Evolutionary conservation across 306 rosid genomes (phyloP), one percentile per base, ranked within the genome.

Genomic region (Lablab purpureus): DNA sequence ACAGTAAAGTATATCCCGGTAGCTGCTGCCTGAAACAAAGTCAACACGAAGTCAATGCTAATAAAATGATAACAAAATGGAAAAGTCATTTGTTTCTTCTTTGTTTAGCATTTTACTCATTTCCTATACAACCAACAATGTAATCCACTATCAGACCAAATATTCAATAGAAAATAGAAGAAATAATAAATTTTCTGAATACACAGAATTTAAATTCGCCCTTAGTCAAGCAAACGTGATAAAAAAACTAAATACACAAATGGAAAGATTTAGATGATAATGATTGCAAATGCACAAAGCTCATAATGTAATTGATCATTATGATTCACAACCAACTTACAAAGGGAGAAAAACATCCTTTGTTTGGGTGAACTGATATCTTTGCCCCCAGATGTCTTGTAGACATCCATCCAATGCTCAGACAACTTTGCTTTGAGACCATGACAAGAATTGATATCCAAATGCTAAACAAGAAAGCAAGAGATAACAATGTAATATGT

Each of bases 351-450:
- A 87, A 94, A 92, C 7, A 63, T 79, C 82, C 83, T 77, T 51
- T 91, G 93, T 67, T 79, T 88, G 36, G 95, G 84, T 12, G 90
- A 89, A 83, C 89, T 78, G 66, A 89, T 84, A 84, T 89, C 90
- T 45, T 76, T 82, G 81, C 91, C 84, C 40, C 92, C 95, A 77
- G 99, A 87, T 85, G 81, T 75, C 83, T 88, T 84, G 87, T 83
- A 87, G 40, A 84, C 79, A 77, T 94, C 94, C 90, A 87, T 77
- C 99, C 97, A 94, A 76, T 94, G 94, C 82, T 87, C 80, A 14
- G 90, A 79, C 81, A 94, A 85, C 70, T 78, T 92, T 66, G 56
- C 82, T 83, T 86, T 90, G 71, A 92, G 83, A 84, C 82, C 84
- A 52, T 80, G 81, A 82, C 41, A 65, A 70, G 85, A 80, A 52